Percentiles rank a stretch among this genome's conserved stretches.
Evolutionary conservation across 2,329 filamentous ascomycete genomes (phyloP).

Genomic region (Pseudocercospora cruenta): DNA sequence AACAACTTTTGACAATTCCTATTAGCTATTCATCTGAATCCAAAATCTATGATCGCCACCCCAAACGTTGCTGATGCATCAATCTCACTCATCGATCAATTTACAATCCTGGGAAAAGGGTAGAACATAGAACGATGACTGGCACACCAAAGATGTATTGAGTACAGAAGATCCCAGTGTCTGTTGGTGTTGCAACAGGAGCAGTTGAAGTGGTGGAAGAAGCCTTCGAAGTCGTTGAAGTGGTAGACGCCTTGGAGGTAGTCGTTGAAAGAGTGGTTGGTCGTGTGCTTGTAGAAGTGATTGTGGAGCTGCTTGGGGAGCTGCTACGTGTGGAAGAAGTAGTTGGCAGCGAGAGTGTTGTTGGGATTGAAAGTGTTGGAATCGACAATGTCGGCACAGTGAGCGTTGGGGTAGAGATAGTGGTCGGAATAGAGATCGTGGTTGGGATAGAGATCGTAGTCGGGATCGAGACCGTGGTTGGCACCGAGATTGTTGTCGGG

Average conservation of each 20-base stretch:
- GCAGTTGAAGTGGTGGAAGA: neutral
- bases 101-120: neutral
- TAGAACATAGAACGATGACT: neutral
- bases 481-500: no score
- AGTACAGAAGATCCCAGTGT: neutral
- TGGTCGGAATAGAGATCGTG: no score
- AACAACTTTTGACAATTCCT: neutral
- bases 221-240: neutral
- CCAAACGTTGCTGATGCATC: neutral
- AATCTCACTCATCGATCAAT: neutral
- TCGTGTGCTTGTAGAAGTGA: neutral
- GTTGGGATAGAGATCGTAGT: no score
- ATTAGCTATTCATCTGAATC: neutral
- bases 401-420: no score
- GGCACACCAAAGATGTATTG: neutral
- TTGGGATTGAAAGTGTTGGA: no score
- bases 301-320: neutral
- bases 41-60: neutral
- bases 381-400: no score
- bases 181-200: neutral
- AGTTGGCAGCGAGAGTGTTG: no score
- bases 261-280: neutral
- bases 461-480: no score
- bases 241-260: no score
- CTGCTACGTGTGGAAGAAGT: no score